Conservation (phyloP, 2,329 filamentous ascomycete genomes). For the Cladosporium sp. region DNA sequence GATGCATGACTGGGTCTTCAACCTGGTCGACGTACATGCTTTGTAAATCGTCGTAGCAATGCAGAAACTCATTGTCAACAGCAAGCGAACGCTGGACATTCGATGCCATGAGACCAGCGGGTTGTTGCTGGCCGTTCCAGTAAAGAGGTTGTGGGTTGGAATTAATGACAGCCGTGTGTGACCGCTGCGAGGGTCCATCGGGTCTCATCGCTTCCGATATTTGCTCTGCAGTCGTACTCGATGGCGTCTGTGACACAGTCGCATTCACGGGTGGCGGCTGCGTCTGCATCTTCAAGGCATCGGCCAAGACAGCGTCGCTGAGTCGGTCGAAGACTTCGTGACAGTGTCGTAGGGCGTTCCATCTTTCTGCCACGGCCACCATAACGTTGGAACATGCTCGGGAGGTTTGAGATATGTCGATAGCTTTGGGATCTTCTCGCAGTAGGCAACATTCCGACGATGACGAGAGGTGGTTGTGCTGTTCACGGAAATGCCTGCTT, state of each 20-base stretch:
- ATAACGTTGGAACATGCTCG: conserved; percentile 49
- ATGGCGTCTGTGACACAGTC: background rate
- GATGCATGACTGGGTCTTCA: conserved; percentile 36
- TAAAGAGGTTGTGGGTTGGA: background rate
- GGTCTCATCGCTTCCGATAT: background rate
- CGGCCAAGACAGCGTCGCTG: conserved; percentile 47
- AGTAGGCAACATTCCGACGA: conserved; percentile 25
- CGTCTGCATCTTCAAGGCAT: conserved; percentile 41
- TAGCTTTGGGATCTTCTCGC: conserved; percentile 39
- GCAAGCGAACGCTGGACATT: conserved; percentile 18
- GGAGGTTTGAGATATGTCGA: conserved; percentile 48
- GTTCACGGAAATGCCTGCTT: conserved; percentile 43
- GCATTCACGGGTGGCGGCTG: conserved; percentile 7
- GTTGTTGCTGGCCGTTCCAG: conserved; percentile 9
- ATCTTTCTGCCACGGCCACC: conserved; percentile 49
- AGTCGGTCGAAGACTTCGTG: conserved; percentile 49
- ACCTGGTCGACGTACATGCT: conserved; percentile 31
- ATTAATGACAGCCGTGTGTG: background rate
- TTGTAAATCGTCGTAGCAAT: conserved; percentile 42
- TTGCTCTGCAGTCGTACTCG: background rate
- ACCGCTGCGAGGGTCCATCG: background rate
- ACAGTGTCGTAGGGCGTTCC: conserved; percentile 45
- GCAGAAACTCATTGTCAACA: conserved; percentile 44
- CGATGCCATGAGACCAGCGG: background rate
- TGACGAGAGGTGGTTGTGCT: background rate